Conservation (phyloP, 148 eudicot species). For the Bassia scoparia region DNA sequence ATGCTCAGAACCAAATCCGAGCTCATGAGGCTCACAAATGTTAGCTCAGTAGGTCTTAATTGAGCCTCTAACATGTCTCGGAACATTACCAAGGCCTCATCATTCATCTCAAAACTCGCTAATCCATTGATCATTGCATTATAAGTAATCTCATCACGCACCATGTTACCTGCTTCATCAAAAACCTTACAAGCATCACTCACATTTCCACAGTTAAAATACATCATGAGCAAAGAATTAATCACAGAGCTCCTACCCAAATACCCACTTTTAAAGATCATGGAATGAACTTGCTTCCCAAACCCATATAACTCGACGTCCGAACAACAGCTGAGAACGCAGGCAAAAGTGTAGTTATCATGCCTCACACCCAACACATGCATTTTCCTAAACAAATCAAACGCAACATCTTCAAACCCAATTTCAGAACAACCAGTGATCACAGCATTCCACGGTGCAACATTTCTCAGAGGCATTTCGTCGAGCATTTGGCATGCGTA, state of each 20-base stretch:
- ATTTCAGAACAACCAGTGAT: constrained; percentile 63
- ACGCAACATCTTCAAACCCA: constrained; percentile 36
- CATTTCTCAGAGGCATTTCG: constrained; percentile 47
- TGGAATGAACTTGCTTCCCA: constrained; percentile 58
- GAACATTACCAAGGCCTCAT: constrained; percentile 48
- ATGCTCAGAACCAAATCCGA: constrained; percentile 35
- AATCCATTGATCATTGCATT: constrained; percentile 79
- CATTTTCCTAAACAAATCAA: constrained; percentile 59
- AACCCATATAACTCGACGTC: constrained; percentile 33
- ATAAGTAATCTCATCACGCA: constrained; percentile 57
- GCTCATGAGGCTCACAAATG: constrained; percentile 71
- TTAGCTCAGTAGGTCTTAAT: constrained; percentile 59
- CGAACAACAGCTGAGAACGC: constrained; percentile 65
- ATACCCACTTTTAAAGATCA: constrained; percentile 53
- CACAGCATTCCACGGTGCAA: constrained; percentile 70
- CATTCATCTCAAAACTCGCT: constrained; percentile 41
- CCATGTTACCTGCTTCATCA: constrained; percentile 35
- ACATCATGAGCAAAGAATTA: constrained; percentile 67
- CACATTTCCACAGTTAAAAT: constrained; percentile 43
- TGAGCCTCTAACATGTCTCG: constrained; percentile 45
- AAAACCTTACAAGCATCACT: constrained; percentile 52
- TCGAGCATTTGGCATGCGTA: constrained; percentile 57
- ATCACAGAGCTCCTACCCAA: constrained; percentile 44
- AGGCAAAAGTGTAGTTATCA: constrained; percentile 67
- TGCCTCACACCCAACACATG: constrained; percentile 45